Evolutionary conservation across 306 rosid genomes (phyloP), one percentile per base, ranked within the genome.

Genomic region (Corylus americana): DNA sequence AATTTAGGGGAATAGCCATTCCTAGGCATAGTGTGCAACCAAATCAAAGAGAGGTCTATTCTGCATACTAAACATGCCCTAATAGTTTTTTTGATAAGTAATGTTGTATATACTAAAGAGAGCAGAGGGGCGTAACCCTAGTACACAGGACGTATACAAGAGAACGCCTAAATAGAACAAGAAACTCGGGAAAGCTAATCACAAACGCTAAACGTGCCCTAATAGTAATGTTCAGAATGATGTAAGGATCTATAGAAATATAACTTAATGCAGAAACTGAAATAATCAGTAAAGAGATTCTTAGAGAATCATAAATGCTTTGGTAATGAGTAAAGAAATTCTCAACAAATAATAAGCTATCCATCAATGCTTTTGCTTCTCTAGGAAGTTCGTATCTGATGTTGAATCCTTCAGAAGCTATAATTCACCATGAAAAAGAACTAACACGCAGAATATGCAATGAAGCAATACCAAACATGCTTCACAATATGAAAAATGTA

Each of bases 211-310:
- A 39, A 39, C 6, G 6, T 39, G 44, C 44, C 42, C 44, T 18
- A 31, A 29, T 11, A 59, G 13, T 68, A 48, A 17, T 16, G n/a
- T 68, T 68, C 29, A 9, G 22, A 17, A 42, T 18, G 3, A 9
- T 31, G 14, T 14, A 79, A 70, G 44, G 44, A 51, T 70, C 72
- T 51, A 70, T 67, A 74, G 61, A 74, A 61, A 50, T 55, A 39
- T 53, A 58, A 59, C 63, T 63, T 35, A 29, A 59, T 13, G 31
- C 62, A 64, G 55, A 72, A 75, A 64, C 69, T 20, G 20, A 71
- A 58, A 35, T 35, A 59, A 59, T 59, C 35, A 25, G 35, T 1
- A 11, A 59, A 22, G 37, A 59, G 25, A 59, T 59, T 13, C 31
- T 59, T 59, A 25, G 66, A 59, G 18, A 16, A 37, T 10, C n/a